Conservation (phyloP, 129 eudicot species). For the Escallonia herrerae region DNA sequence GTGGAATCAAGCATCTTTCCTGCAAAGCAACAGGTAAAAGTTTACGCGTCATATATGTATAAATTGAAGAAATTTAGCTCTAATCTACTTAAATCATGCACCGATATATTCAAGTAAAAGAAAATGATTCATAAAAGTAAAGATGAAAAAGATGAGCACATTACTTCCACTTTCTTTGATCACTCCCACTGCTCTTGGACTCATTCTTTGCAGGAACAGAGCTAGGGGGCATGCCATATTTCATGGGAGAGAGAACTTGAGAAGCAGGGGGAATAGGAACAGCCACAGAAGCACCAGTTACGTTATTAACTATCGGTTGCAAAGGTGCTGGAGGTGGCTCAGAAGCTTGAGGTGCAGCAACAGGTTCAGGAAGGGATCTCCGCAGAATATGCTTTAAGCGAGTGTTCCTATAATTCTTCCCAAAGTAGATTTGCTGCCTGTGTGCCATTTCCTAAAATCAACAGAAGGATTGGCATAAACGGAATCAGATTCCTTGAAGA, state of each 20-base stretch:
- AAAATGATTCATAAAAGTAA: background rate
- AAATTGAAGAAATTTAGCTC: too few relatives aligned
- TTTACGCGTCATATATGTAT: too few relatives aligned
- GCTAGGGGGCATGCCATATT: constrained; percentile 63
- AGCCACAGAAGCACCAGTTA: too few relatives aligned
- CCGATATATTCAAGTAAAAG: too few relatives aligned
- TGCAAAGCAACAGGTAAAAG: too few relatives aligned
- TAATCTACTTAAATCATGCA: too few relatives aligned
- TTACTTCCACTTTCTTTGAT: constrained; percentile 93
- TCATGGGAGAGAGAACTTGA: constrained; percentile 78
- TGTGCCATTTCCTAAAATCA: constrained; percentile 75
- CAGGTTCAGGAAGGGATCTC: constrained; percentile 79
- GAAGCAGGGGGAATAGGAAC: constrained; percentile 33
- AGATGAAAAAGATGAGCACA: constrained; percentile 6
- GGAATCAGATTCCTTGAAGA: constrained; percentile 8
- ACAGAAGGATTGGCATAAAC: constrained; percentile 10
- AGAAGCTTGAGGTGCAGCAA: constrained; percentile 37
- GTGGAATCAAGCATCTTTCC: too few relatives aligned
- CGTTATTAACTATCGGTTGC: constrained; percentile 35
- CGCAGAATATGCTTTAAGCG: constrained; percentile 91
- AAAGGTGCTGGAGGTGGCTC: constrained; percentile 48
- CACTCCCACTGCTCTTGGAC: constrained; percentile 56
- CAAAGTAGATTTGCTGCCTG: constrained; percentile 87
- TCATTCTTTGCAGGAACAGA: constrained; percentile 52
- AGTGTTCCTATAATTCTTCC: constrained; percentile 93